Percentiles rank a stretch among this genome's conserved stretches.
Evolutionary conservation across 108 stramenopile species (phyloP).

Genomic region (Nitzschia palea): DNA sequence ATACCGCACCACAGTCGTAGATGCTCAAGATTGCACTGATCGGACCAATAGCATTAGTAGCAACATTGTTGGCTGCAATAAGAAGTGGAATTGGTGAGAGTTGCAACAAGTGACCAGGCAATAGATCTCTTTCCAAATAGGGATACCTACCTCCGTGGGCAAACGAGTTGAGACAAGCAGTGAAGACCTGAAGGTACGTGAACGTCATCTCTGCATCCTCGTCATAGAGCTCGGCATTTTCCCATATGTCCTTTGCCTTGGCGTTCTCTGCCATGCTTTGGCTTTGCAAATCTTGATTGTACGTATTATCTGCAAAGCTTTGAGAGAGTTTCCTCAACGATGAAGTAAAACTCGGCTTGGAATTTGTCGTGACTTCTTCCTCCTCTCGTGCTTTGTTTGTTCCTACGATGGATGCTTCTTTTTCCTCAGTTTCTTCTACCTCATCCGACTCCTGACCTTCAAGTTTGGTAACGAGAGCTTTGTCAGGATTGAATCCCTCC

Average conservation of each 20-base stretch:
- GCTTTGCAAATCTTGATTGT: constrained; percentile 27
- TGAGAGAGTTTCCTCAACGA: background rate
- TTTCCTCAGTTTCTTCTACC: background rate
- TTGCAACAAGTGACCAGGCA: too few species aligned
- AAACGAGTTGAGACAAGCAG: constrained; percentile 63
- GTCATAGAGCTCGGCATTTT: constrained; percentile 48
- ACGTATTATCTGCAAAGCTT: background rate
- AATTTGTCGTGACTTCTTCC: too few species aligned
- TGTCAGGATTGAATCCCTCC: too few species aligned
- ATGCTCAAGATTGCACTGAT: constrained; percentile 56
- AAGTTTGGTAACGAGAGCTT: too few species aligned
- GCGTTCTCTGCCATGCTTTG: constrained; percentile 29
- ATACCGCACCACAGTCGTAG: constrained; percentile 41
- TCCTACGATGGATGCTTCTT: background rate
- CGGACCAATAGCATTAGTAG: constrained; percentile 72
- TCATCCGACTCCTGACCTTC: too few species aligned
- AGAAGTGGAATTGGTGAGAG: too few species aligned
- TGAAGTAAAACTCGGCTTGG: background rate
- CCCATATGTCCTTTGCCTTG: constrained; percentile 54
- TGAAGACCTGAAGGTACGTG: constrained; percentile 73
- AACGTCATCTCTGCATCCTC: constrained; percentile 49
- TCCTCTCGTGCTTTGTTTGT: too few species aligned
- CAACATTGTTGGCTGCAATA: constrained; percentile 79
- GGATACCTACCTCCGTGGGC: constrained; percentile 81
- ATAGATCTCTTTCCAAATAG: too few species aligned